A percentile compares a stretch with the other conserved stretches of the same genome.
phyloP scores from a whole-genome alignment of 2,329 filamentous ascomycete genomes.

The Ophiosphaerella narmari region DNA sequence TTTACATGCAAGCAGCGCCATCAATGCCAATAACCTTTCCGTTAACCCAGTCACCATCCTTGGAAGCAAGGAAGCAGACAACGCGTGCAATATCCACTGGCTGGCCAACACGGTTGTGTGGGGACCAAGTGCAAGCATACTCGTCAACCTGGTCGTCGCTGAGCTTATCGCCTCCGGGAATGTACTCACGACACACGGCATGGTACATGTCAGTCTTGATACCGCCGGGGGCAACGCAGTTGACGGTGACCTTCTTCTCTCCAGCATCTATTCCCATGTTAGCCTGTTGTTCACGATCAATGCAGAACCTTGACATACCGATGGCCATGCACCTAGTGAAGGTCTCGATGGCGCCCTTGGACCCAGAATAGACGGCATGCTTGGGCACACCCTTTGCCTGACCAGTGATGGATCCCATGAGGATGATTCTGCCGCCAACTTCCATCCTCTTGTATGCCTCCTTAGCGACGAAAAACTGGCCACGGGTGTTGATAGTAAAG shows the following conservation, averaged over 20 bases:
- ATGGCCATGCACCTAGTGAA: constrained; percentile 61
- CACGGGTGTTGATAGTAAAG: constrained; percentile 65
- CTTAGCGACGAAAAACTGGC: constrained; percentile 66
- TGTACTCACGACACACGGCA: constrained; percentile 67
- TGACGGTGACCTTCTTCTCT: constrained; percentile 62
- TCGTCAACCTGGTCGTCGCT: constrained; percentile 63
- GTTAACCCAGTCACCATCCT: constrained; percentile 63
- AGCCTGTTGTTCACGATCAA: constrained; percentile 5
- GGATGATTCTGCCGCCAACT: constrained; percentile 58
- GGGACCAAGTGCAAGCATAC: constrained; percentile 68
- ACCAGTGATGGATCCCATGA: constrained; percentile 62
- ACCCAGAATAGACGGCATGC: constrained; percentile 59
- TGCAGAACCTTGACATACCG: constrained; percentile 29
- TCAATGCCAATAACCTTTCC: constrained; percentile 59
- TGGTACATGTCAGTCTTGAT: constrained; percentile 66
- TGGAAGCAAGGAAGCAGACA: constrained; percentile 63
- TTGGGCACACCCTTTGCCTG: constrained; percentile 61
- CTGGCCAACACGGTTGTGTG: constrained; percentile 67
- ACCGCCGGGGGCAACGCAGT: constrained; percentile 64
- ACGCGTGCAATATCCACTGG: constrained; percentile 71
- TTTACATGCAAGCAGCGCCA: constrained; percentile 50
- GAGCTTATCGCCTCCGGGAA: constrained; percentile 61
- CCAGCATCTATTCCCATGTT: constrained; percentile 48
- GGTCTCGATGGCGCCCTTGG: constrained; percentile 60
- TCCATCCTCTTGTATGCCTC: constrained; percentile 60